Evolutionary conservation across 257 asterid species (phyloP), one percentile per base, ranked within the genome.

Genomic region (Lycium barbarum): DNA sequence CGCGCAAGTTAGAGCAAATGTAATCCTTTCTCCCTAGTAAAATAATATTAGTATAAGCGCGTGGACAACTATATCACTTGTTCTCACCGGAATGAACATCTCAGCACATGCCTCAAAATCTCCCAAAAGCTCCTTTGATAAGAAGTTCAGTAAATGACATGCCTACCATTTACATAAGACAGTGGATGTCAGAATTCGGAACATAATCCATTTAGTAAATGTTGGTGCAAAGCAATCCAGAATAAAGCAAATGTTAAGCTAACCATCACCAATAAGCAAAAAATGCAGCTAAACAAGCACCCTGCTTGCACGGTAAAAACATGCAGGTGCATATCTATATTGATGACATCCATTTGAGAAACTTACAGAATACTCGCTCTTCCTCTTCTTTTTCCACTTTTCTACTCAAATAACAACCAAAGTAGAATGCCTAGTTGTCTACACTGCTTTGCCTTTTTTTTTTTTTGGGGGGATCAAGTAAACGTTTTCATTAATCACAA

Each of bases 101-200:
- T 97, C 99, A 66, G 99, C 99, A 87, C 99, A 97, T 47, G 94
- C 87, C 87, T 97, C 99, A 82, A 97, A 97, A 91, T 97, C 99
- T 85, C 97, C 99, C 94, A 94, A 87, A 58, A 97, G 98, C 88
- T 97, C 99, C 88, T 95, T 97, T 7, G 99, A 97, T 88, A 97
- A 90, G 88, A 94, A 95, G 93, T 87, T 61, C 82, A 97, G 88
- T 83, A 97, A 87, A 89, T 97, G 99, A 89, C 99, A 95, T 66
- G 93, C 98, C 99, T 97, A 80, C 76, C 84, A 76, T 53, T 78
- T 49, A 53, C 47, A 78, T 26, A 53, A 53, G 47, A 78, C 9
- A 0, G 26, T 51, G 65, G 20, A 54, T 53, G 63, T 74, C 81
- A 33, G 13, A 20, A 20, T 20, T 22, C 38, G 73, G 82, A 87